phyloP scores from a whole-genome alignment of 371 early-diverging fungal species.

The Entomophthora muscae region DNA sequence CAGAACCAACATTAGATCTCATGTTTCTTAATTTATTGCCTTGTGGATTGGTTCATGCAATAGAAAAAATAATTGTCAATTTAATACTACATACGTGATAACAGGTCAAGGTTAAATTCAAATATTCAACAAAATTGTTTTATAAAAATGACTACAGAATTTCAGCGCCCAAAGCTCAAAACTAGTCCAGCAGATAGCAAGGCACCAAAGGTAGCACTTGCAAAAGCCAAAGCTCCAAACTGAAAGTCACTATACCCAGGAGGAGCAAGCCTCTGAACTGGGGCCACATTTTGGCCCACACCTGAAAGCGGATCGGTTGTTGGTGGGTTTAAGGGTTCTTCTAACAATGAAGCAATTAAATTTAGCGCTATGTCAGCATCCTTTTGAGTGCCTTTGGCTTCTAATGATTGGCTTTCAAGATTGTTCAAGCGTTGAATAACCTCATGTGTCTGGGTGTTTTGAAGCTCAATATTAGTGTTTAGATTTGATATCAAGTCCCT shows the following conservation, averaged over 20 bases:
- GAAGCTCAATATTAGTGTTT: neutral
- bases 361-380: neutral
- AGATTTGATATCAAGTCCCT: neutral
- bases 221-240: neutral
- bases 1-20: too few species aligned
- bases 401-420: neutral
- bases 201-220: neutral
- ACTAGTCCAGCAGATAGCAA: neutral
- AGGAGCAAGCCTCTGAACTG: neutral
- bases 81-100: too few species aligned
- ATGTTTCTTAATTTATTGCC: too few species aligned
- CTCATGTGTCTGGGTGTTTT: neutral
- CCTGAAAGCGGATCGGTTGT: neutral
- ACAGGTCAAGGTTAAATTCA: too few species aligned
- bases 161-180: neutral
- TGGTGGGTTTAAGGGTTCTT: neutral
- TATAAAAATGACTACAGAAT: too few species aligned
- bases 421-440: neutral
- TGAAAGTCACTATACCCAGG: neutral
- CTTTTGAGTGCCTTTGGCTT: neutral
- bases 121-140: too few species aligned
- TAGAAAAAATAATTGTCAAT: too few species aligned
- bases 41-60: too few species aligned
- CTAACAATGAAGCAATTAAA: neutral
- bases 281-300: neutral